Evolutionary conservation across 148 eudicot genomes (phyloP).

Genomic region (Limonium bicolor): DNA sequence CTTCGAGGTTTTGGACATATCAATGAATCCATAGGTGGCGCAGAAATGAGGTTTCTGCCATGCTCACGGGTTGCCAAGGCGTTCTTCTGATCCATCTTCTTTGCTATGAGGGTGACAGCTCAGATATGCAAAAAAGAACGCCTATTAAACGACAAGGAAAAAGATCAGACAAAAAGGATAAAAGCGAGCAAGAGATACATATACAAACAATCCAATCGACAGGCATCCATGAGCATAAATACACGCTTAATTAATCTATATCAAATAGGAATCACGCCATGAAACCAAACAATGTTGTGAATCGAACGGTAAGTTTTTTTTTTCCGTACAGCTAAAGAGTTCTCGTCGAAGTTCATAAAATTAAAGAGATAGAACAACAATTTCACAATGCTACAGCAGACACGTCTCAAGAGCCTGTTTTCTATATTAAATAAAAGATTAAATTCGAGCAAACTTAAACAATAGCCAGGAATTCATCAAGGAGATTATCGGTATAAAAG

Average conservation of each 20-base stretch:
- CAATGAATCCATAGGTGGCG: conserved; percentile 16
- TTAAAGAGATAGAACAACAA: no score
- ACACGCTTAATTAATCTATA: background rate
- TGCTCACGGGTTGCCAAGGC: conserved; percentile 4
- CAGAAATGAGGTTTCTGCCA: background rate
- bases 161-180: background rate
- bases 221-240: background rate
- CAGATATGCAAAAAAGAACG: conserved; percentile 4
- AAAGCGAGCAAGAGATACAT: background rate
- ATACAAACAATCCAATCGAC: background rate
- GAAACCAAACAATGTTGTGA: no score
- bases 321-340: no score
- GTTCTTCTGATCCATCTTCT: conserved; percentile 4
- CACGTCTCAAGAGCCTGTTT: no score
- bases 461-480: no score
- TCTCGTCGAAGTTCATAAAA: no score
- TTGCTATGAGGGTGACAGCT: background rate
- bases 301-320: no score
- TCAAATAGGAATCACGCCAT: background rate
- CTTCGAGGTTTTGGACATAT: conserved; percentile 57
- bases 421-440: no score
- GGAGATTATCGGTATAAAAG: background rate
- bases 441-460: no score
- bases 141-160: background rate
- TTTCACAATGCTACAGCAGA: no score